Evolutionary conservation across 2,329 filamentous ascomycete species (phyloP).

Genomic region (Fusarium dlaminii): DNA sequence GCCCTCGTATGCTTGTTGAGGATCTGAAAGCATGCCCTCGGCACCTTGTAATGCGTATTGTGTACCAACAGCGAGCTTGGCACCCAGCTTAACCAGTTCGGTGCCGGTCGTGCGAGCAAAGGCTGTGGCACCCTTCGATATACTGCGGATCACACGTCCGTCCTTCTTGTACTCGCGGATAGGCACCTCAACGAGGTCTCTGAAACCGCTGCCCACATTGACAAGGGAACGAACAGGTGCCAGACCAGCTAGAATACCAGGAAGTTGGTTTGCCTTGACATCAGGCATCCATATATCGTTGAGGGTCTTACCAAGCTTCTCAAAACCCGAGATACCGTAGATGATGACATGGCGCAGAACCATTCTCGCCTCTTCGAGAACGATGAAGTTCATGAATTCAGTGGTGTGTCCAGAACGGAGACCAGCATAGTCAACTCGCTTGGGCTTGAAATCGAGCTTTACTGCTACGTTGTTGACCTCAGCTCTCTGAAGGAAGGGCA

Average conservation of each 20-base stretch:
- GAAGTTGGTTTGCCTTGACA: slow-evolving; percentile 87
- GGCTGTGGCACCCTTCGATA: slow-evolving; percentile 87
- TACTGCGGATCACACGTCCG: slow-evolving; percentile 87
- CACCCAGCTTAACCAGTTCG: slow-evolving; percentile 92
- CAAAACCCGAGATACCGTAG: slow-evolving; percentile 91
- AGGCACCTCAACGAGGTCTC: slow-evolving; percentile 87
- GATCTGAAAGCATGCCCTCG: slow-evolving; percentile 76
- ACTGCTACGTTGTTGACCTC: slow-evolving; percentile 87
- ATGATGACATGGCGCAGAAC: slow-evolving; percentile 88
- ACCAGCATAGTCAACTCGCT: slow-evolving; percentile 94
- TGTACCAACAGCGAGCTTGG: slow-evolving; percentile 93
- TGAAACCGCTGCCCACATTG: slow-evolving; percentile 88
- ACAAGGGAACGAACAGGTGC: slow-evolving; percentile 90
- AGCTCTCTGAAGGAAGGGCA: slow-evolving; percentile 88
- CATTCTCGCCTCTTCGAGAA: slow-evolving; percentile 88
- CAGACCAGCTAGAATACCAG: slow-evolving; percentile 86
- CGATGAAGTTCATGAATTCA: slow-evolving; percentile 99
- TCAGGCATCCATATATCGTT: slow-evolving; percentile 98
- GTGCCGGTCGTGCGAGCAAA: slow-evolving; percentile 95
- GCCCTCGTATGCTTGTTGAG: slow-evolving; percentile 47
- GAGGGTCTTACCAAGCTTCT: slow-evolving; percentile 85
- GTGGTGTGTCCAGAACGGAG: slow-evolving; percentile 93
- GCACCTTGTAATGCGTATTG: slow-evolving; percentile 92
- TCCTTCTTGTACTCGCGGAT: slow-evolving; percentile 95
- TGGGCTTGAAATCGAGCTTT: slow-evolving; percentile 94